Percentiles rank a stretch among this genome's conserved stretches.
These are phyloP conservation scores for Aspergillus pseudoterreus DNA, from an alignment of 2,329 filamentous ascomycete species.

Conservation along the genomic window DNA sequence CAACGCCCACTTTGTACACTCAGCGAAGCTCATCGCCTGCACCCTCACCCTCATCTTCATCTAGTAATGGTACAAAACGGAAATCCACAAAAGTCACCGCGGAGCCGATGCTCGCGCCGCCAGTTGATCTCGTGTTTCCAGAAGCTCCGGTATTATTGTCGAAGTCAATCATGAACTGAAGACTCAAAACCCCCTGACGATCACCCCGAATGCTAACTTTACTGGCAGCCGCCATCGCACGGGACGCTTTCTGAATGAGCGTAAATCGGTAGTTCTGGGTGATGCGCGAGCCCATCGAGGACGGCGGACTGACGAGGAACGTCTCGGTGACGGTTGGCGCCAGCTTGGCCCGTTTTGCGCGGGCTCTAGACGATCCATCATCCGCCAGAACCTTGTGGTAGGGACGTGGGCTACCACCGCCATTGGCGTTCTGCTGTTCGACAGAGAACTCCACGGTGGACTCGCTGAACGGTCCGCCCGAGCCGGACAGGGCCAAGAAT, in stretches of 20 bases:
- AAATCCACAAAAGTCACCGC: constrained; percentile 47
- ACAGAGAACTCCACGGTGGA: constrained; percentile 59
- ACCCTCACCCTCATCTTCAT: constrained; percentile 34
- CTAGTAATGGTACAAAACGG: constrained; percentile 44
- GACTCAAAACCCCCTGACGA: constrained; percentile 80
- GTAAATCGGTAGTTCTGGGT: constrained; percentile 83
- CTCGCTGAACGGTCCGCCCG: constrained; percentile 56
- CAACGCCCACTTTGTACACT: constrained; percentile 1
- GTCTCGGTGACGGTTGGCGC: constrained; percentile 47
- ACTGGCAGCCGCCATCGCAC: constrained; percentile 88
- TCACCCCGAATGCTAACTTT: constrained; percentile 92
- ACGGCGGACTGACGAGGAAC: constrained; percentile 56
- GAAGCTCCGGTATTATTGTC: constrained; percentile 52
- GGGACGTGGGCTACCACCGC: constrained; percentile 19
- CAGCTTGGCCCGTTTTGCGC: constrained; percentile 31
- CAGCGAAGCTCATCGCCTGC: neutral
- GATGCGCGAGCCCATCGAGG: constrained; percentile 55
- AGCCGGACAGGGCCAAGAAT: constrained; percentile 69
- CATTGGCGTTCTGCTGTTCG: constrained; percentile 32
- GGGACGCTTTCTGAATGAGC: constrained; percentile 76
- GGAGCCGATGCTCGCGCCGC: constrained; percentile 15
- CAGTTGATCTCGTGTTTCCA: constrained; percentile 17
- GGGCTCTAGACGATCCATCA: constrained; percentile 33
- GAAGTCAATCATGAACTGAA: constrained; percentile 95
- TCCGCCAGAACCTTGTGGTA: constrained; percentile 33